phyloP scores from a whole-genome alignment of 495 filamentous ascomycete genomes.

The Penicillium paxilli region DNA sequence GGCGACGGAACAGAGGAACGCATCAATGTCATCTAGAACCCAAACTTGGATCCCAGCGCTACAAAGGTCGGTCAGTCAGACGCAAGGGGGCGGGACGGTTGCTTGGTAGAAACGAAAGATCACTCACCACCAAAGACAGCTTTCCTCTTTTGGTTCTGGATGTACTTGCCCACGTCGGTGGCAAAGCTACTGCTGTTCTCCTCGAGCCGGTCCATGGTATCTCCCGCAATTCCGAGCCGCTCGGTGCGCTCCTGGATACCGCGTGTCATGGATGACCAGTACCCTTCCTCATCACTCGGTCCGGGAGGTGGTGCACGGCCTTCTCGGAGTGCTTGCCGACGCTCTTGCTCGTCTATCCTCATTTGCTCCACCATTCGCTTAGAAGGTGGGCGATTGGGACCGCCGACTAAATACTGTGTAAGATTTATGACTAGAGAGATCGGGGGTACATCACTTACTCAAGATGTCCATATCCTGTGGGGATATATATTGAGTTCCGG shows the following conservation, averaged over 20 bases:
- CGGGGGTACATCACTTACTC: conserved; percentile 39
- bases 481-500: conserved; percentile 88
- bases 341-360: conserved; percentile 57
- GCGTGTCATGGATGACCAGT: conserved; percentile 72
- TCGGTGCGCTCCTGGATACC: conserved; percentile 89
- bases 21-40: conserved; percentile 19
- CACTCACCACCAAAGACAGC: conserved; percentile 65
- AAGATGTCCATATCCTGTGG: conserved; percentile 88
- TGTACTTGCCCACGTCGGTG: conserved; percentile 82
- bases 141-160: conserved; percentile 81
- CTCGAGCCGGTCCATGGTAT: conserved; percentile 78
- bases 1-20: neutral
- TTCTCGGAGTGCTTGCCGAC: conserved; percentile 47
- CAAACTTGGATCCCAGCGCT: conserved; percentile 49
- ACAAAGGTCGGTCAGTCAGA: conserved; percentile 24
- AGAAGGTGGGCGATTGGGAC: conserved; percentile 80
- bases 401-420: conserved; percentile 59
- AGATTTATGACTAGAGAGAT: neutral
- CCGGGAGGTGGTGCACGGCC: conserved; percentile 26
- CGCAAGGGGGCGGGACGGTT: conserved; percentile 19
- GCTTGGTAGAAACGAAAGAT: conserved; percentile 1
- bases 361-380: conserved; percentile 72
- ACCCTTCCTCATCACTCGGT: conserved; percentile 51
- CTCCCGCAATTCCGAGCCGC: conserved; percentile 76
- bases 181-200: conserved; percentile 79